Percentiles rank a stretch among this genome's conserved stretches.
These are phyloP conservation scores for Trichoderma sp. DNA, from an alignment of 2,329 filamentous ascomycete genomes.

Conservation along the genomic window DNA sequence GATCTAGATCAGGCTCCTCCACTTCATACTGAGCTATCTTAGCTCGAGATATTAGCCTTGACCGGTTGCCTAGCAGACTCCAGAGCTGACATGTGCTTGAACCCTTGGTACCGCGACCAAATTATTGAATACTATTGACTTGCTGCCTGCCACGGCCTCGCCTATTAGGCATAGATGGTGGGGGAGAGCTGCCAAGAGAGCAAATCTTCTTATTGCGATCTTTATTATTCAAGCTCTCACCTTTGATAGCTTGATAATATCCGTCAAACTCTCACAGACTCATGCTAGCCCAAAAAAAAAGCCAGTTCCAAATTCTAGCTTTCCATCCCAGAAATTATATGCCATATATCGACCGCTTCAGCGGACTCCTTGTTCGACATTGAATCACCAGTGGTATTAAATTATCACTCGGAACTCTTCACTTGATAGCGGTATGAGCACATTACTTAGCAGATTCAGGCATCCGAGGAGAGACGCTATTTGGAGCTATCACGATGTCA, in stretches of 20 bases:
- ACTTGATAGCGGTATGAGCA: background rate
- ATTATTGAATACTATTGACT: slow-evolving; percentile 22
- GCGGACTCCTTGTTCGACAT: background rate
- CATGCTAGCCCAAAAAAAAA: no score
- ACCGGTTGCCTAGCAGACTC: slow-evolving; percentile 17
- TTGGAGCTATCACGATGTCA: background rate
- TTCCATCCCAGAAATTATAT: background rate
- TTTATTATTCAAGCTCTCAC: slow-evolving; percentile 18
- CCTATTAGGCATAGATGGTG: slow-evolving; percentile 19
- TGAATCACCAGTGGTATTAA: background rate
- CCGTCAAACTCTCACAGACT: no score
- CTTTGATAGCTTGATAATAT: no score
- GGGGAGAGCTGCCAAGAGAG: slow-evolving; percentile 27
- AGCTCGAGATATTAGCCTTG: no score
- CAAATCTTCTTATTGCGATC: slow-evolving; percentile 29
- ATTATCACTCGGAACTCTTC: background rate
- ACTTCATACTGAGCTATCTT: no score
- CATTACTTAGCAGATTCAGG: background rate
- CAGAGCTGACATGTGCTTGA: slow-evolving; percentile 29
- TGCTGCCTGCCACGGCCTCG: slow-evolving; percentile 22
- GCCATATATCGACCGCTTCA: background rate
- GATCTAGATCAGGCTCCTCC: background rate
- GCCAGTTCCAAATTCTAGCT: no score
- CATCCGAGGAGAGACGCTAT: background rate
- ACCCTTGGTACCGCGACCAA: slow-evolving; percentile 28